phyloP scores from a whole-genome alignment of 2,329 filamentous ascomycete genomes.

The Fusarium fracticaudum region DNA sequence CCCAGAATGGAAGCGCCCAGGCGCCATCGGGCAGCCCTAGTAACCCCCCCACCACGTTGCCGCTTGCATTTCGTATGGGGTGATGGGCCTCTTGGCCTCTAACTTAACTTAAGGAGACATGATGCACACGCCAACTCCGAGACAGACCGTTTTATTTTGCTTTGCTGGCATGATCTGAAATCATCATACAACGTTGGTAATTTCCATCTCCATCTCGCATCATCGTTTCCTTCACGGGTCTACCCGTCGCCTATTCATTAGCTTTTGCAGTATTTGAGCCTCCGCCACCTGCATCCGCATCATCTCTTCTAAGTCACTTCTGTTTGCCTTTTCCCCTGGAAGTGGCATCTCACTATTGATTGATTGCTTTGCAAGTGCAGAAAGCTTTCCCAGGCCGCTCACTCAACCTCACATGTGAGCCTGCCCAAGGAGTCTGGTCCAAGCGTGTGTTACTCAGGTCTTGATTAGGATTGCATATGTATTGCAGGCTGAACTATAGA shows the following conservation, averaged over 20 bases:
- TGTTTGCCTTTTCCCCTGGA: not conserved
- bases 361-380: not conserved
- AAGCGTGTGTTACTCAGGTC: conserved; percentile 7
- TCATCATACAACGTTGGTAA: conserved; percentile 17
- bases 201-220: not conserved
- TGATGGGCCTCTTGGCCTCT: conserved; percentile 6
- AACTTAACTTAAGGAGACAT: conserved; percentile 1
- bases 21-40: conserved; percentile 22
- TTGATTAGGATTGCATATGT: not conserved
- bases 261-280: not conserved
- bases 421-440: not conserved
- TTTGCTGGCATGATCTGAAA: conserved; percentile 29
- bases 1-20: conserved; percentile 4
- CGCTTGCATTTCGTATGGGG: conserved; percentile 31
- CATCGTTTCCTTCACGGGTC: not conserved
- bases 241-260: not conserved
- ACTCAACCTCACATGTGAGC: conserved; percentile 18
- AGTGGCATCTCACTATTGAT: not conserved
- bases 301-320: not conserved
- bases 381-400: conserved; percentile 9
- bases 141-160: conserved; percentile 17
- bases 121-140: conserved; percentile 17
- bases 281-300: not conserved
- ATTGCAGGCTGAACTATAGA: conserved; percentile 19
- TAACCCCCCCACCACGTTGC: conserved; percentile 16